Evolutionary conservation across 768 basidiomycete species (phyloP).

Genomic region (Tylopilus felleus): DNA sequence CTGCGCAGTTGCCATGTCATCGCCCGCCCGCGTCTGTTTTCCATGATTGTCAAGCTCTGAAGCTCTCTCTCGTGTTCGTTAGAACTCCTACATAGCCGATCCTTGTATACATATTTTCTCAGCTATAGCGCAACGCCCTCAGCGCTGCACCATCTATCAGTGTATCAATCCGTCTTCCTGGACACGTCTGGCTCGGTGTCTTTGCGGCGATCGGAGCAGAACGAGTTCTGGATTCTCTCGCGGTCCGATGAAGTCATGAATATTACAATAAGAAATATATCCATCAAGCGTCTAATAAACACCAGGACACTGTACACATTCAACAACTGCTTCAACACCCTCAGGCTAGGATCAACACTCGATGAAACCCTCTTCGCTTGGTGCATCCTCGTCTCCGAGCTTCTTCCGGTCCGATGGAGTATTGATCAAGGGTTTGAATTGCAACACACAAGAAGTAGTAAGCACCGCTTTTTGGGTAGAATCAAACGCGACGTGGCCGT

Average conservation of each 20-base stretch:
- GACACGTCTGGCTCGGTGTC: no score
- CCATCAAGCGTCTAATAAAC: conserved; percentile 7
- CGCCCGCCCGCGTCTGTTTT: no score
- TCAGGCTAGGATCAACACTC: conserved; percentile 43
- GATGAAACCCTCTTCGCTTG: conserved; percentile 69
- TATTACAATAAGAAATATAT: conserved; percentile 14
- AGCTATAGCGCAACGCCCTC: no score
- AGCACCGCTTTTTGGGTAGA: conserved; percentile 87
- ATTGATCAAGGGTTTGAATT: conserved; percentile 68
- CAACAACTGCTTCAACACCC: neutral
- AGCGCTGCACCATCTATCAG: no score
- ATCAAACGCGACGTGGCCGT: conserved; percentile 90
- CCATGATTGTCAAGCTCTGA: no score
- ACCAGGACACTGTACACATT: conserved; percentile 1
- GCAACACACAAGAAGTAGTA: conserved; percentile 85
- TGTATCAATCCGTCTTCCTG: no score
- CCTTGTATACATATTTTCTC: no score
- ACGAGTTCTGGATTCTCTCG: no score
- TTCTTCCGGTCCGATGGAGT: conserved; percentile 31
- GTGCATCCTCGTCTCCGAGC: conserved; percentile 24
- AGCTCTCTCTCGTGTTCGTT: no score
- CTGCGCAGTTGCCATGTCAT: no score
- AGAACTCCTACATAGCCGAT: no score
- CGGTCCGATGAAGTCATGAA: conserved; percentile 9
- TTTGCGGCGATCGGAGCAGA: no score